phyloP scores from a whole-genome alignment of 1,284 basidiomycete genomes.

The Fomitopsis betulina region DNA sequence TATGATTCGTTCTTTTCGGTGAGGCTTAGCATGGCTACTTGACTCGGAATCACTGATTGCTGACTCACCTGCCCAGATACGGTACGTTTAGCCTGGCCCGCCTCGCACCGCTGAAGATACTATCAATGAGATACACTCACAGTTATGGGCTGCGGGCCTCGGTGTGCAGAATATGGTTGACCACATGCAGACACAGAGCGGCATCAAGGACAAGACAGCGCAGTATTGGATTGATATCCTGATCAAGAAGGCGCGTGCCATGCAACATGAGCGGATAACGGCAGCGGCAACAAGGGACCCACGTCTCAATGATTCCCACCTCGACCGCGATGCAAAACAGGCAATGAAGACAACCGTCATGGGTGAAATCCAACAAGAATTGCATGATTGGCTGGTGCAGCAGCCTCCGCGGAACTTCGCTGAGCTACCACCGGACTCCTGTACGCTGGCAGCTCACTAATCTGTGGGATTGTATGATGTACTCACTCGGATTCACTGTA shows the following conservation, averaged over 20 bases:
- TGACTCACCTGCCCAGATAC: background rate
- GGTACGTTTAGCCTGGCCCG: background rate
- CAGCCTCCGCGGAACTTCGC: background rate
- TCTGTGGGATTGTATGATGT: background rate
- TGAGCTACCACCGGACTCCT: background rate
- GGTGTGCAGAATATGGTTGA: background rate
- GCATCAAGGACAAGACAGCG: background rate
- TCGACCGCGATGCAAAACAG: background rate
- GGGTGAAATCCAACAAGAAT: background rate
- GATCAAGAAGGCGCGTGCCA: background rate
- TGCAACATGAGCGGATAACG: background rate
- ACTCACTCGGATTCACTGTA: background rate
- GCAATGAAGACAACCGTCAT: background rate
- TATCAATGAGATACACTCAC: background rate
- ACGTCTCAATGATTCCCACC: background rate
- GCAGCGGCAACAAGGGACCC: background rate
- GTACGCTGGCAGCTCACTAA: background rate
- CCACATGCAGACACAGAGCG: background rate
- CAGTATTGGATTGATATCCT: background rate
- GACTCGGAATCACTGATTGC: background rate
- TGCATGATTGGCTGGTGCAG: background rate
- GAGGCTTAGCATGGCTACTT: background rate
- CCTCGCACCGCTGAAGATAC: background rate
- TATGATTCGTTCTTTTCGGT: background rate
- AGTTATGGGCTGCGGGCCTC: background rate